These are phyloP conservation scores for Chalciporus pseudorubinellus DNA, from an alignment of 768 basidiomycete genomes.

Conservation along the genomic window DNA sequence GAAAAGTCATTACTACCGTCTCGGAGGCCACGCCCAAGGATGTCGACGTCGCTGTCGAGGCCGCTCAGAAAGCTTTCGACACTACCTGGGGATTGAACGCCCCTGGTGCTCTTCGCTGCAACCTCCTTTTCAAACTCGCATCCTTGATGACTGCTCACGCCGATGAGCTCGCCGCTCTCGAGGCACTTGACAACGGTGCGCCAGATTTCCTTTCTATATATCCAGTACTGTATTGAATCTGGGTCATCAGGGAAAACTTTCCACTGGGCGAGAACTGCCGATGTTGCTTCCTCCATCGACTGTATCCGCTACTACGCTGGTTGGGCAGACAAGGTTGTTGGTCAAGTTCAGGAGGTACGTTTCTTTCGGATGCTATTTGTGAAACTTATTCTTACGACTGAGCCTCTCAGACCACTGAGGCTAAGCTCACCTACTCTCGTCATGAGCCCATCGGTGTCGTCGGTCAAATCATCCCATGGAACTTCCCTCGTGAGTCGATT, in stretches of 20 bases:
- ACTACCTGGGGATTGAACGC: constrained; percentile 67
- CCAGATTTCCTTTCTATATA: neutral
- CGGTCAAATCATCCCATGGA: constrained; percentile 67
- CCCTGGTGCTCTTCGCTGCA: constrained; percentile 50
- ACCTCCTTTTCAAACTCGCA: constrained; percentile 61
- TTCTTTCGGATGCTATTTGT: too few species aligned
- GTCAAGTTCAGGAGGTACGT: constrained; percentile 63
- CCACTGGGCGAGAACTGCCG: constrained; percentile 43
- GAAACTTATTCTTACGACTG: neutral
- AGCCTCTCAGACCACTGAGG: constrained; percentile 27
- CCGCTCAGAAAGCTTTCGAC: constrained; percentile 59
- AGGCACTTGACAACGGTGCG: constrained; percentile 65
- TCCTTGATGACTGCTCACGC: constrained; percentile 58
- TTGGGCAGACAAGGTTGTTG: constrained; percentile 84
- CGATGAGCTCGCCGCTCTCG: constrained; percentile 70
- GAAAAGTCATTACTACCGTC: constrained; percentile 57
- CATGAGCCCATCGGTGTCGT: constrained; percentile 24
- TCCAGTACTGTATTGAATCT: neutral
- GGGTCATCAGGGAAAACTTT: constrained; percentile 50
- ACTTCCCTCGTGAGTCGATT: constrained; percentile 46
- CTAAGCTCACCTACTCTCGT: constrained; percentile 14
- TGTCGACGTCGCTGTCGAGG: constrained; percentile 72
- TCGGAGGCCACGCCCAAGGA: constrained; percentile 61
- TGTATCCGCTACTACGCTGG: constrained; percentile 79
- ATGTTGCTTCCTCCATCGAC: constrained; percentile 38